Evolutionary conservation across 116 monocot genomes (phyloP).

Genomic region (Iris pallida): DNA sequence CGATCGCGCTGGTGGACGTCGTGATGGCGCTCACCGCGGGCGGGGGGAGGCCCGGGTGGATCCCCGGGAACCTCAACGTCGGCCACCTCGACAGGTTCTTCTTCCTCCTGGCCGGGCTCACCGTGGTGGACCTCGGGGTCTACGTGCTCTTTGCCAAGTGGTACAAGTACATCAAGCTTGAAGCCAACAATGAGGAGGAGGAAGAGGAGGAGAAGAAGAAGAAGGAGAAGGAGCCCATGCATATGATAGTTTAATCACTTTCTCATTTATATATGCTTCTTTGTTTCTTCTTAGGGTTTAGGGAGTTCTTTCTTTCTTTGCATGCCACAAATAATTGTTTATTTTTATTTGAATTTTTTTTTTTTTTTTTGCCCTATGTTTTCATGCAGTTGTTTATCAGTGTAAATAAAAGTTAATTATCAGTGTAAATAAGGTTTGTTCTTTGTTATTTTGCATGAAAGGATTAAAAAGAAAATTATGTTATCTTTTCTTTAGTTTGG

Average conservation of each 20-base stretch:
- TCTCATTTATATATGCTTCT: too few species aligned
- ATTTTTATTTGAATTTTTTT: too few species aligned
- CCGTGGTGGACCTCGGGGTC: conserved; percentile 25
- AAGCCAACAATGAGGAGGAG: conserved; percentile 8
- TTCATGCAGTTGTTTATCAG: too few species aligned
- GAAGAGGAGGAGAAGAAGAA: background rate
- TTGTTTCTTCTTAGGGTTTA: too few species aligned
- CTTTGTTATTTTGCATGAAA: too few species aligned
- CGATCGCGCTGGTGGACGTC: conserved; percentile 51
- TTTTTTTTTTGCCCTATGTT: too few species aligned
- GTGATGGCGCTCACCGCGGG: conserved; percentile 24
- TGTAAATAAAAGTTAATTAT: too few species aligned
- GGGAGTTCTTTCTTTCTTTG: too few species aligned
- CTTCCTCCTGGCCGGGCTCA: conserved; percentile 58
- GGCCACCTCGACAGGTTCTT: conserved; percentile 69
- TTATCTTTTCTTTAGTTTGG: too few species aligned
- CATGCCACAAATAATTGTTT: too few species aligned
- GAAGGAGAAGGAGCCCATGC: background rate
- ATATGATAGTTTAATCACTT: conserved; percentile 10
- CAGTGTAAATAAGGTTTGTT: too few species aligned
- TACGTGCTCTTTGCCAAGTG: conserved; percentile 48
- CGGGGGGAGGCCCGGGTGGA: conserved; percentile 39
- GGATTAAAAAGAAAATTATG: too few species aligned
- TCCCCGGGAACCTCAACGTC: conserved; percentile 52
- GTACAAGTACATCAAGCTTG: conserved; percentile 46